Conservation (phyloP, 352 stramenopile species). For the Globisporangium middletonii region DNA sequence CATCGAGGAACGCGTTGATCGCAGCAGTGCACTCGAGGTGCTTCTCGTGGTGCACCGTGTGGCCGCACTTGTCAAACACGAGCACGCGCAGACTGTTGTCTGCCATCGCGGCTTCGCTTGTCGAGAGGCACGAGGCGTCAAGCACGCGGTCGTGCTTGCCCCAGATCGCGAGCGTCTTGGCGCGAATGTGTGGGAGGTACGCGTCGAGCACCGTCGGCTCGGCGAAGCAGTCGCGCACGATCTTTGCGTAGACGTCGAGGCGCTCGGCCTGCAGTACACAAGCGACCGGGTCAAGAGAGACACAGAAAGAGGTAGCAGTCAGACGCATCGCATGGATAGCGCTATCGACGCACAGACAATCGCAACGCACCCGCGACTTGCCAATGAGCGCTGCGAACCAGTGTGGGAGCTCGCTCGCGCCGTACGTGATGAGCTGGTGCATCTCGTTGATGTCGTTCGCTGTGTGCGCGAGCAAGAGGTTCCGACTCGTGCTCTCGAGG, state of each 20-base stretch:
- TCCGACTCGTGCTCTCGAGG: conserved; percentile 52
- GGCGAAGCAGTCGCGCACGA: conserved; percentile 40
- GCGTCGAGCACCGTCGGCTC: conserved; percentile 56
- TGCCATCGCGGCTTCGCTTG: conserved; percentile 38
- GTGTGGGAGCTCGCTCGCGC: conserved; percentile 24
- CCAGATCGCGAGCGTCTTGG: conserved; percentile 60
- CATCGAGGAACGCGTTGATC: conserved; percentile 54
- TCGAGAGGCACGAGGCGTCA: conserved; percentile 56
- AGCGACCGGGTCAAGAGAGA: background rate
- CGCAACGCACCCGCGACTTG: conserved; percentile 25
- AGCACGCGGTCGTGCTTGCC: conserved; percentile 62
- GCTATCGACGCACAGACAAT: too few species aligned
- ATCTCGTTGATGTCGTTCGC: conserved; percentile 52
- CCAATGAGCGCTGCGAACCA: conserved; percentile 27
- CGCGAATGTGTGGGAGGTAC: conserved; percentile 41
- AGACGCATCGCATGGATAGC: background rate
- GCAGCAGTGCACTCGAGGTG: conserved; percentile 40
- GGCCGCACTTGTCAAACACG: conserved; percentile 56
- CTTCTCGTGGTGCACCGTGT: conserved; percentile 67
- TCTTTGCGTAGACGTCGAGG: conserved; percentile 48
- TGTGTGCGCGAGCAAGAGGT: conserved; percentile 58
- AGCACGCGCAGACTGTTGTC: conserved; percentile 31
- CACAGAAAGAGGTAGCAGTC: background rate
- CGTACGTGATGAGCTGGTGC: conserved; percentile 33
- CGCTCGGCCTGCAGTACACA: conserved; percentile 23